These are phyloP conservation scores for Lactifluus volemus DNA, from an alignment of 768 basidiomycete genomes.

Conservation along the genomic window DNA sequence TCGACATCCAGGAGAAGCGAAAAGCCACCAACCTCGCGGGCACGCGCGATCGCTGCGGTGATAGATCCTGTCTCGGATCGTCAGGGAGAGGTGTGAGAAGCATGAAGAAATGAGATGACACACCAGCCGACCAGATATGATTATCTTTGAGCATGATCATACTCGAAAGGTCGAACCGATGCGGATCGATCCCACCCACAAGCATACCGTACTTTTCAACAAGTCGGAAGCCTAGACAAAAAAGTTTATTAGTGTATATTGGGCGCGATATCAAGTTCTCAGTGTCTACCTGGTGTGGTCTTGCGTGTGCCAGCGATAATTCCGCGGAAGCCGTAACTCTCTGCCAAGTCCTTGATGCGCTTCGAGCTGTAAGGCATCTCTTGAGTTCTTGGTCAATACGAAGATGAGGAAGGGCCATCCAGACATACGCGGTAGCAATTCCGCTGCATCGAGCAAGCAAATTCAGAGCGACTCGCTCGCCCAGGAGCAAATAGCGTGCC, in stretches of 20 bases:
- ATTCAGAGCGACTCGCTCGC: constrained; percentile 90
- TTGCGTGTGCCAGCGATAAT: constrained; percentile 93
- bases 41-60: constrained; percentile 73
- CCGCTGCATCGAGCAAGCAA: constrained; percentile 92
- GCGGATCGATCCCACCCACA: constrained; percentile 92
- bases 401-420: background rate
- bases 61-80: constrained; percentile 62
- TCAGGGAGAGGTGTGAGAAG: background rate
- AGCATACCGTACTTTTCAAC: constrained; percentile 99
- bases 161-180: constrained; percentile 92
- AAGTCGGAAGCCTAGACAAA: constrained; percentile 72
- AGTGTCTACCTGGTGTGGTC: constrained; percentile 75
- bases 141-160: constrained; percentile 99
- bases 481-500: constrained; percentile 79
- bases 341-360: constrained; percentile 68
- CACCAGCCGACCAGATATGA: constrained; percentile 95
- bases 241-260: background rate
- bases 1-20: constrained; percentile 89
- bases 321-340: constrained; percentile 72
- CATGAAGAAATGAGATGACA: constrained; percentile 13
- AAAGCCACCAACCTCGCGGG: constrained; percentile 89
- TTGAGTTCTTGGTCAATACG: background rate
- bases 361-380: constrained; percentile 52
- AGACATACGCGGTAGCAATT: constrained; percentile 85
- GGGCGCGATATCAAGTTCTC: background rate